Percentiles rank a stretch among this genome's conserved stretches.
Evolutionary conservation across 257 asterid genomes (phyloP).

Genomic region (Perilla frutescens): DNA sequence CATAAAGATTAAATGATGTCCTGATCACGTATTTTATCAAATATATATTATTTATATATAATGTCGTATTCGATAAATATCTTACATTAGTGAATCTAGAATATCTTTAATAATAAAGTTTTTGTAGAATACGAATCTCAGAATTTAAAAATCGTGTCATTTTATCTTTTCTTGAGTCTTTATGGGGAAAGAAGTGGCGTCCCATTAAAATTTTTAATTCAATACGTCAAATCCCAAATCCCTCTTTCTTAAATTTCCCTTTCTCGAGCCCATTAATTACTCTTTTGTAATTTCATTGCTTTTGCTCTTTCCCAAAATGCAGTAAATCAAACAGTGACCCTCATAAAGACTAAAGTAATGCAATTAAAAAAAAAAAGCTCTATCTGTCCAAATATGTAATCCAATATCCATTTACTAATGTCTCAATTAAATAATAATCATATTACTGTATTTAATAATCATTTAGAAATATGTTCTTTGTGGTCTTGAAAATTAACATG

Average conservation of each 20-base stretch:
- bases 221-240: constrained; percentile 6
- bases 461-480: no score
- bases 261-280: constrained; percentile 46
- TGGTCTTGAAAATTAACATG: no score
- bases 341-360: not conserved
- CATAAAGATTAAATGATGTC: no score
- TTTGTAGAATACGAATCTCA: not conserved
- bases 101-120: not conserved
- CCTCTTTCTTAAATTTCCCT: constrained; percentile 16
- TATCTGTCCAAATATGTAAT: no score
- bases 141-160: not conserved
- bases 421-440: no score
- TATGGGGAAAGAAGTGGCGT: constrained; percentile 2
- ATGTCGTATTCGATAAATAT: no score
- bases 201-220: constrained; percentile 7
- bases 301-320: constrained; percentile 37
- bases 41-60: no score
- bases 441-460: no score
- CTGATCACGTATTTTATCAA: no score
- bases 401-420: no score
- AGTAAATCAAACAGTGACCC: not conserved
- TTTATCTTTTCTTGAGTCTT: not conserved
- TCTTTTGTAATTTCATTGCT: constrained; percentile 11
- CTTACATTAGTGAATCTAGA: not conserved
- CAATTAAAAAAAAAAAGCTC: no score